Evolutionary conservation across 164 flowering plant genomes (phyloP).

Genomic region (Chimonanthus salicifolius): DNA sequence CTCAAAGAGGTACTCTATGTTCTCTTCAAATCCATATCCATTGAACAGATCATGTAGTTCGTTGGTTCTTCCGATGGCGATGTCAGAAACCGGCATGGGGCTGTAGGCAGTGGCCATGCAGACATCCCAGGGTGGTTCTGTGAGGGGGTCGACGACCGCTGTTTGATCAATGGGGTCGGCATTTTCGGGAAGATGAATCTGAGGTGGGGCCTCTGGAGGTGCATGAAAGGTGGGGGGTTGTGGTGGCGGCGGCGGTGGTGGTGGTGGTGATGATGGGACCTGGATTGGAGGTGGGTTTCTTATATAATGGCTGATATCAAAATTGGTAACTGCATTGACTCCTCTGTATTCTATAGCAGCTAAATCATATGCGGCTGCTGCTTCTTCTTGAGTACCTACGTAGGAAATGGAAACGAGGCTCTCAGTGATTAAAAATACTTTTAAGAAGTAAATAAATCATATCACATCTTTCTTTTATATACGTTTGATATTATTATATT

Average conservation of each 20-base stretch:
- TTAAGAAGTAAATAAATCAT: neutral
- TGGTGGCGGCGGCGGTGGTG: neutral
- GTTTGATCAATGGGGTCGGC: constrained; percentile 5
- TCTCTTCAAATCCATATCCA: constrained; percentile 39
- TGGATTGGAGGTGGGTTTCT: neutral
- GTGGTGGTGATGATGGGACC: neutral
- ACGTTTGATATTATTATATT: neutral
- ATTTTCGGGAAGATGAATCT: constrained; percentile 6
- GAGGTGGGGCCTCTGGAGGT: constrained; percentile 2
- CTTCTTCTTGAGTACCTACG: constrained; percentile 34
- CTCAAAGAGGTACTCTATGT: constrained; percentile 45
- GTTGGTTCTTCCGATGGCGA: constrained; percentile 23
- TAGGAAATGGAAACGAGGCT: neutral
- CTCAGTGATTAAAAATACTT: neutral
- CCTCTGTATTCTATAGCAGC: constrained; percentile 38
- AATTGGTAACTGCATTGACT: constrained; percentile 32
- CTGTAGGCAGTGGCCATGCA: constrained; percentile 21
- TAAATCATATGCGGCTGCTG: constrained; percentile 31
- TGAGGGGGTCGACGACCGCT: constrained; percentile 18
- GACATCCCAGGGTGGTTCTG: constrained; percentile 25
- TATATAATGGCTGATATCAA: constrained; percentile 27
- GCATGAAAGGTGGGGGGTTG: constrained; percentile 4
- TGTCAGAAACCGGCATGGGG: constrained; percentile 23
- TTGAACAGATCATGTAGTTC: constrained; percentile 37
- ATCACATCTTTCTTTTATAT: neutral